Conservation (phyloP, 495 filamentous ascomycete species). For the Penicillium manginii region DNA sequence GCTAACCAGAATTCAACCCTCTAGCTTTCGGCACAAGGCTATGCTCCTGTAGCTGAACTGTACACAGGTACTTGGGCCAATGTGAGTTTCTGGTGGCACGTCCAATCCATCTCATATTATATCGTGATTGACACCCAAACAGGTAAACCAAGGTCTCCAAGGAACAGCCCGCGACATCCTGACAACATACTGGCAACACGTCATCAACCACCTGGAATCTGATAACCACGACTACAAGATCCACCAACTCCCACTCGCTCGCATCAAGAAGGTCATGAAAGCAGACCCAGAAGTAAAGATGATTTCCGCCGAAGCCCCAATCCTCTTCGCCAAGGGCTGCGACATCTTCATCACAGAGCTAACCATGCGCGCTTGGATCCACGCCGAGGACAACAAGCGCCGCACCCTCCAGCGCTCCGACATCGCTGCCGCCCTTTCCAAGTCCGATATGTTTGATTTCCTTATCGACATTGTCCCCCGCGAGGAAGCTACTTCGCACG, state of each 20-base stretch:
- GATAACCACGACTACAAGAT: conserved; percentile 98
- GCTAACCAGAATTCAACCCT: conserved; percentile 20
- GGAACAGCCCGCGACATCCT: conserved; percentile 95
- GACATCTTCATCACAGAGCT: conserved; percentile 99
- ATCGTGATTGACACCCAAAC: conserved; percentile 16
- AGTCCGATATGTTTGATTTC: conserved; percentile 99
- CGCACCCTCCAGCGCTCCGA: conserved; percentile 94
- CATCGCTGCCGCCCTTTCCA: conserved; percentile 91
- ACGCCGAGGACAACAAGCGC: conserved; percentile 98
- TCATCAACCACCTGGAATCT: conserved; percentile 89
- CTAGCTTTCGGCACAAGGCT: conserved; percentile 74
- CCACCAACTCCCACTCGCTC: conserved; percentile 90
- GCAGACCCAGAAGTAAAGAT: conserved; percentile 99
- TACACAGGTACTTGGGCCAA: conserved; percentile 96
- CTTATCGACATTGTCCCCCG: conserved; percentile 97
- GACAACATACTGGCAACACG: conserved; percentile 98
- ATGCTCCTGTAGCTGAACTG: conserved; percentile 80
- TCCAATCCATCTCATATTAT: neutral
- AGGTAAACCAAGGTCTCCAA: conserved; percentile 94
- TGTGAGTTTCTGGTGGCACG: conserved; percentile 50
- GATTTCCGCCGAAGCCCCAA: conserved; percentile 98
- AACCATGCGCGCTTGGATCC: conserved; percentile 99
- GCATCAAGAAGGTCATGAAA: conserved; percentile 99
- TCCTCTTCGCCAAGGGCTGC: conserved; percentile 97
- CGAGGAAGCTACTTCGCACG: conserved; percentile 85